A percentile compares a stretch with the other conserved stretches of the same genome.
phyloP scores from a whole-genome alignment of 2,329 filamentous ascomycete species.

The Hypoxylon sp. region DNA sequence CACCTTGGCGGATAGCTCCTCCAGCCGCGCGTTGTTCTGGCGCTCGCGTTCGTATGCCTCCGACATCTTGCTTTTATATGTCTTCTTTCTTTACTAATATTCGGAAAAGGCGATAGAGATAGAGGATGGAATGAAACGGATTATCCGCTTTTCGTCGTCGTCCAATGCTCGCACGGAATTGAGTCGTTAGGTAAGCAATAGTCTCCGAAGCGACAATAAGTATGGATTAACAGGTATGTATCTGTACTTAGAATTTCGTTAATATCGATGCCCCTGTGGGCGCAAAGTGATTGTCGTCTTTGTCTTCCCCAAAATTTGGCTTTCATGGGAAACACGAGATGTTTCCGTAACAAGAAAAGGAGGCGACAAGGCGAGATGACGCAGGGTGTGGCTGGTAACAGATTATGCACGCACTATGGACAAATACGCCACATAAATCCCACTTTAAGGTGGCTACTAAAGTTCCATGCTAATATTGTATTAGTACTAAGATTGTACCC shows the following conservation, averaged over 20 bases:
- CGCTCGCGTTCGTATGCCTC: constrained; percentile 84
- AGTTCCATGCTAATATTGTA: constrained; percentile 15
- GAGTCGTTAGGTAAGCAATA: neutral
- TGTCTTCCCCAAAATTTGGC: constrained; percentile 31
- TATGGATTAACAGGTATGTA: constrained; percentile 6
- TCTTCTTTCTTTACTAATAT: constrained; percentile 2
- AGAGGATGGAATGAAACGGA: neutral
- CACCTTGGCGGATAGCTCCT: constrained; percentile 92
- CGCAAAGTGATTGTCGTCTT: constrained; percentile 34
- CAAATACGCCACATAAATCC: constrained; percentile 7
- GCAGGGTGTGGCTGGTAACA: constrained; percentile 49
- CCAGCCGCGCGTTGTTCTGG: constrained; percentile 95
- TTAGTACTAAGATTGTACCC: constrained; percentile 30
- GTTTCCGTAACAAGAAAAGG: constrained; percentile 42
- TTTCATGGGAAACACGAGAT: constrained; percentile 24
- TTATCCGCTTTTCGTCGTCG: neutral
- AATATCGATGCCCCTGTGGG: constrained; percentile 20
- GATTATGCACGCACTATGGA: neutral
- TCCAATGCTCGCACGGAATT: constrained; percentile 16
- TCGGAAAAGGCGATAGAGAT: neutral
- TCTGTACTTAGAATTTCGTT: constrained; percentile 8
- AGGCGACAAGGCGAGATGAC: constrained; percentile 46
- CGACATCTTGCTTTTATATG: constrained; percentile 67
- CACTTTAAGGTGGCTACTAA: constrained; percentile 4
- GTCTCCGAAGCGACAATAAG: neutral